These are phyloP conservation scores for Pseudozyma thailandica DNA, from an alignment of 1,284 basidiomycete species.

Conservation along the genomic window DNA sequence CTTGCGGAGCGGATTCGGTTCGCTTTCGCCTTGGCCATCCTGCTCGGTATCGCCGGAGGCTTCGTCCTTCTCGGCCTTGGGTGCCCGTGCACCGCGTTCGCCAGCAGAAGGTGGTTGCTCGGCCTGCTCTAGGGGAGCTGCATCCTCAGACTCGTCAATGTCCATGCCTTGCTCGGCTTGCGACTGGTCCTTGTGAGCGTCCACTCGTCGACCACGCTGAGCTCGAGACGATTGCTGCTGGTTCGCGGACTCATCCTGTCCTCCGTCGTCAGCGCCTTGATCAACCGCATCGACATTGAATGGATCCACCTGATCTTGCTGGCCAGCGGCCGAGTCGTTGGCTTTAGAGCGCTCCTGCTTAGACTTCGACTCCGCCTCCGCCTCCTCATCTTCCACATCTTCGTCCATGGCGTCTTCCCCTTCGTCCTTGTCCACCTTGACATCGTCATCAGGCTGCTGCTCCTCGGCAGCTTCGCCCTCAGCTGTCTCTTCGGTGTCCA, in stretches of 20 bases:
- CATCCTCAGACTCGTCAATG: conserved; percentile 57
- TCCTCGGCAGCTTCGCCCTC: conserved; percentile 32
- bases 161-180: conserved; percentile 63
- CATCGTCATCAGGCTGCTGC: conserved; percentile 34
- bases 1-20: conserved; percentile 77
- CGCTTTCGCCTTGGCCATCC: conserved; percentile 51
- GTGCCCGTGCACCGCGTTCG: conserved; percentile 19
- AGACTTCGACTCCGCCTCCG: conserved; percentile 15
- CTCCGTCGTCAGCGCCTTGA: conserved; percentile 40
- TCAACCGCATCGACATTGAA: conserved; percentile 46
- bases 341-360: conserved; percentile 19
- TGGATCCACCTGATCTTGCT: conserved; percentile 27
- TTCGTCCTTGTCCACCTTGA: conserved; percentile 44
- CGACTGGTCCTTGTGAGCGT: conserved; percentile 36
- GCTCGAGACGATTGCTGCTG: conserved; percentile 49
- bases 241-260: conserved; percentile 42
- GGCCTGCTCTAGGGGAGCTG: conserved; percentile 65
- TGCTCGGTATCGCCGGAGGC: conserved; percentile 33
- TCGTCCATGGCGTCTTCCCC: conserved; percentile 49
- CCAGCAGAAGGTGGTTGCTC: conserved; percentile 42
- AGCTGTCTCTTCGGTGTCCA: conserved; percentile 63
- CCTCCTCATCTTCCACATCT: conserved; percentile 33
- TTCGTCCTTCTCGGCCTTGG: conserved; percentile 23
- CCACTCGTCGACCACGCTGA: conserved; percentile 37
- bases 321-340: conserved; percentile 8